These are phyloP conservation scores for Russula emetica DNA, from an alignment of 768 basidiomycete genomes.

Conservation along the genomic window DNA sequence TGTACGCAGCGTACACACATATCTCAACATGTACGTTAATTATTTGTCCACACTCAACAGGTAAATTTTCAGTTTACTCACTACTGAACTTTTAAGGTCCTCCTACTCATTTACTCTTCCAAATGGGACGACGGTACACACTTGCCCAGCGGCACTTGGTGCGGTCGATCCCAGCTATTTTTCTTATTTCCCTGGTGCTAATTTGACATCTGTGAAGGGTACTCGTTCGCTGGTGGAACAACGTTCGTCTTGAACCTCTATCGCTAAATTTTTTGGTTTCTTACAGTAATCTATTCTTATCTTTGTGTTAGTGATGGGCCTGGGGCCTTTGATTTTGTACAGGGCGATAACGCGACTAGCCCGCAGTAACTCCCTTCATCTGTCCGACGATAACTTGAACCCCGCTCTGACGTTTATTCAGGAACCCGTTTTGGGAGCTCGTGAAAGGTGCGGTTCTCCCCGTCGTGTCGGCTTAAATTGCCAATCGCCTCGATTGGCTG, in stretches of 20 bases:
- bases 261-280: background rate
- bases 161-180: conserved; percentile 27
- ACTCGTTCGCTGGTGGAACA: conserved; percentile 73
- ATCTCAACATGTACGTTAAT: conserved; percentile 58
- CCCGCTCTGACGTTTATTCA: conserved; percentile 31
- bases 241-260: conserved; percentile 45
- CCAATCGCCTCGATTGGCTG: background rate
- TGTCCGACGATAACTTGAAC: conserved; percentile 1
- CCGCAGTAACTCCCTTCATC: conserved; percentile 41
- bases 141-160: conserved; percentile 81
- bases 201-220: conserved; percentile 44
- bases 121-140: conserved; percentile 62
- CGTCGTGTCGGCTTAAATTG: background rate
- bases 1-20: conserved; percentile 66
- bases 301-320: conserved; percentile 61
- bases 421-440: conserved; percentile 77
- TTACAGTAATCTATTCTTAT: conserved; percentile 1
- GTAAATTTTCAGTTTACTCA: background rate
- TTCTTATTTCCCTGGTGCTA: conserved; percentile 12
- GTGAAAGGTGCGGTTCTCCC: conserved; percentile 51
- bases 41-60: conserved; percentile 10
- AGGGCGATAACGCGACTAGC: conserved; percentile 61
- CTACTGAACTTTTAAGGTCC: conserved; percentile 40
- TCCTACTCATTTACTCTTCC: conserved; percentile 58
- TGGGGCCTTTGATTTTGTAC: conserved; percentile 72